Evolutionary conservation across 495 filamentous ascomycete species (phyloP), one percentile per base, ranked within the genome.

Genomic region (Tuber aestivum): DNA sequence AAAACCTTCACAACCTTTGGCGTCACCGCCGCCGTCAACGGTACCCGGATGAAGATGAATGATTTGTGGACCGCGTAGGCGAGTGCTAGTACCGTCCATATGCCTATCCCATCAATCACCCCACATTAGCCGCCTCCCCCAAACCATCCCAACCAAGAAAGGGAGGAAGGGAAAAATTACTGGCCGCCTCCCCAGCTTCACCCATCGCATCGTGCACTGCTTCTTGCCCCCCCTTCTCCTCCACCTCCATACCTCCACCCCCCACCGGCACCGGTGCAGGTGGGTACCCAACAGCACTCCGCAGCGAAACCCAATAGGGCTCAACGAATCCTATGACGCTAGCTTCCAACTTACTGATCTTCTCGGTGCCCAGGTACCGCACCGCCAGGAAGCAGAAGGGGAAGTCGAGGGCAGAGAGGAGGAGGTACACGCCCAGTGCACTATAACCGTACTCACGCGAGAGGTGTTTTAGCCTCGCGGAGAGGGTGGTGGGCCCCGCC

Each of bases 31-130:
- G 92, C 94, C 3, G 95, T 94, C 77, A 97, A 83, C 3, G 95
- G 95, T 3, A 99, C 92, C 14, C 95, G 89, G 73, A 98, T 85
- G 84, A 99, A 97, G 72, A 99, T 97, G 84, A 99, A 94, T 77
- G 92, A 95, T 85, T 99, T 99, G 87, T 99, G 95, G 72, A 99
- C 91, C 0, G 95, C 95, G 80, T 99, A 99, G 9, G 95, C 96
- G 21, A 99, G 88, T 21, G 92, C 95, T 40, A 98, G 86, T 80
- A 97, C 94, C 6, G 95, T 99, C 90, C 90, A 92, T 68, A 93
- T 85, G 78, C 89, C 91, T 92, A 74, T 75, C 42, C 69, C 48
- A 50, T 18, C 73, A 71, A 76, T 70, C 42, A 71, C 42, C 77
- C 71, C 38, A 69, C 61, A 78, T 78, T 72, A 72, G 68, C 74